A percentile compares a stretch with the other conserved stretches of the same genome.
These are phyloP conservation scores for Monosporozyma servazzii DNA, from an alignment of 805 yeast species.

Conservation along the genomic window DNA sequence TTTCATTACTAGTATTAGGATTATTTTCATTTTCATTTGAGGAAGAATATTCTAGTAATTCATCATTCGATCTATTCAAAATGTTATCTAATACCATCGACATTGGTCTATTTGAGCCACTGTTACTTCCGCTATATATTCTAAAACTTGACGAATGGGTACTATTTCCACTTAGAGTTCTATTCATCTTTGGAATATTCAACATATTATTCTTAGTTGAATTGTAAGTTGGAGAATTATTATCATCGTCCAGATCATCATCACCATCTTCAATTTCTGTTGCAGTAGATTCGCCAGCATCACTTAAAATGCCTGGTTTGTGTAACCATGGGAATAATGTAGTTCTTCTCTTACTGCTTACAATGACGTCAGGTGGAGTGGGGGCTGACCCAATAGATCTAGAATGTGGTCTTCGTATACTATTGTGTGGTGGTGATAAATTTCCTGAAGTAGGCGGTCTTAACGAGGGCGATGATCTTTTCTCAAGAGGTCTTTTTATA, in stretches of 20 bases:
- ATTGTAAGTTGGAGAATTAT: slow-evolving; percentile 10
- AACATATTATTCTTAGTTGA: slow-evolving; percentile 9
- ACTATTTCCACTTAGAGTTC: slow-evolving; percentile 18
- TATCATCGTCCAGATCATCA: slow-evolving; percentile 9
- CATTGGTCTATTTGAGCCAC: slow-evolving; percentile 12
- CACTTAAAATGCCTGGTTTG: slow-evolving; percentile 25
- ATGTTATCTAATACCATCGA: slow-evolving; percentile 13
- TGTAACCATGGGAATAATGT: slow-evolving; percentile 26
- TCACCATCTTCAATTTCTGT: slow-evolving; percentile 26
- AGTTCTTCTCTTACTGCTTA: slow-evolving; percentile 21
- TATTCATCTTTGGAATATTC: slow-evolving; percentile 13
- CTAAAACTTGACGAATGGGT: slow-evolving; percentile 11
- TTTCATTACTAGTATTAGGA: slow-evolving; percentile 5
- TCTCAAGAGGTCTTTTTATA: neutral
- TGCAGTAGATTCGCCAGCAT: slow-evolving; percentile 22
- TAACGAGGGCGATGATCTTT: neutral
- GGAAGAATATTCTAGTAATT: slow-evolving; percentile 10
- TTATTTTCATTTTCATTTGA: slow-evolving; percentile 1
- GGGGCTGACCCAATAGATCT: slow-evolving; percentile 26
- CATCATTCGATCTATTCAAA: slow-evolving; percentile 18
- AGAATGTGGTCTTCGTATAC: slow-evolving; percentile 24
- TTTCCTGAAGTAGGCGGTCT: neutral
- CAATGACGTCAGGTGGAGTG: slow-evolving; percentile 26
- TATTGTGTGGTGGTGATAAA: neutral
- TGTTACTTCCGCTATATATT: neutral